These are phyloP conservation scores for Nitzschia sp. DNA, from an alignment of 108 stramenopile genomes.

Conservation along the genomic window DNA sequence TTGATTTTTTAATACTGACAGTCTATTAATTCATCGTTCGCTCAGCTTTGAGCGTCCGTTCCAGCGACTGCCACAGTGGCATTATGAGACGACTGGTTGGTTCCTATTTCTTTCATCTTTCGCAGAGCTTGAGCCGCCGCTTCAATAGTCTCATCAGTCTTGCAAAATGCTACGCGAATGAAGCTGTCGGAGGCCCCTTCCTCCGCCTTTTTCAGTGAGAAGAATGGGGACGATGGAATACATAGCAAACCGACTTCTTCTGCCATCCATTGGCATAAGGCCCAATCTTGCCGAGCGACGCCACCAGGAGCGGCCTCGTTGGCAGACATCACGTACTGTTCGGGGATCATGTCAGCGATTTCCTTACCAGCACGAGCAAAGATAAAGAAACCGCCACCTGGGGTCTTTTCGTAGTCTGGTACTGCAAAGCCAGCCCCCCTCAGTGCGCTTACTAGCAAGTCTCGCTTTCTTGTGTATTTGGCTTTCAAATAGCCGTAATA, in stretches of 20 bases:
- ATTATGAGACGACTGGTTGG: background rate
- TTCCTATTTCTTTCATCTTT: conserved; percentile 15
- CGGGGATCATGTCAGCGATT: conserved; percentile 52
- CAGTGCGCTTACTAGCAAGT: conserved; percentile 67
- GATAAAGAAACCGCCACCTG: conserved; percentile 95
- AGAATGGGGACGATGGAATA: conserved; percentile 97
- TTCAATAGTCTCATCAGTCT: conserved; percentile 90
- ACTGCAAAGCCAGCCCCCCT: conserved; percentile 74
- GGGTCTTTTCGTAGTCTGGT: conserved; percentile 70
- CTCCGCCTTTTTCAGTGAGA: conserved; percentile 60
- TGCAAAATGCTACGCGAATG: conserved; percentile 97
- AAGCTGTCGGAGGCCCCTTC: conserved; percentile 76
- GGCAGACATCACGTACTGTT: conserved; percentile 39
- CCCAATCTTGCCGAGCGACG: conserved; percentile 79
- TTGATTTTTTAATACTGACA: conserved; percentile 1
- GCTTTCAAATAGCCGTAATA: conserved; percentile 80
- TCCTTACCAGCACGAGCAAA: conserved; percentile 83
- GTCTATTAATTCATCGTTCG: background rate
- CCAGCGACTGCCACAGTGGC: background rate
- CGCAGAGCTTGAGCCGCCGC: conserved; percentile 72
- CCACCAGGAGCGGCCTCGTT: conserved; percentile 82
- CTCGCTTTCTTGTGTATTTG: conserved; percentile 86
- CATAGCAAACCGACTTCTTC: conserved; percentile 90
- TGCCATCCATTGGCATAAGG: conserved; percentile 93
- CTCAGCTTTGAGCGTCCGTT: background rate